Percentiles rank a stretch among this genome's conserved stretches.
Evolutionary conservation across 1,139 yeast genomes (phyloP).

Genomic region (Yamadazyma triangularis): DNA sequence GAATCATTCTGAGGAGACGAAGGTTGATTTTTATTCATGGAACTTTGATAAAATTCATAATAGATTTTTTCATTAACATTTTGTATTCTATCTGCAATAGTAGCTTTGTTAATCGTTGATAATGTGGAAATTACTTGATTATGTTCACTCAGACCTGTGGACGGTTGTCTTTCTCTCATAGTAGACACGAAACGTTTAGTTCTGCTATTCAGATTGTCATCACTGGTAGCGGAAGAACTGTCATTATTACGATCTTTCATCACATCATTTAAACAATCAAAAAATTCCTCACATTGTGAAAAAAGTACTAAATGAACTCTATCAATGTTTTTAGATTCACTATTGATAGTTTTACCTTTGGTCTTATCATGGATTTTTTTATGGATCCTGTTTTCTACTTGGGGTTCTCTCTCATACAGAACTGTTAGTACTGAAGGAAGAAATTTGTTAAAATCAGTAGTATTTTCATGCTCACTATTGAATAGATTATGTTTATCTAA

Average conservation of each 20-base stretch:
- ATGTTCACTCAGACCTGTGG: too few relatives aligned
- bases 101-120: constrained; percentile 9
- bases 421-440: constrained; percentile 9
- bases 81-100: constrained; percentile 10
- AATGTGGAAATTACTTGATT: constrained; percentile 11
- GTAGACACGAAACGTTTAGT: constrained; percentile 7
- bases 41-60: background rate
- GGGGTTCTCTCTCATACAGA: constrained; percentile 1
- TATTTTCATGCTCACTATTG: constrained; percentile 10
- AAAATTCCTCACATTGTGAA: constrained; percentile 25
- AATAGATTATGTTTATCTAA: constrained; percentile 35
- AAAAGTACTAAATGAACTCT: constrained; percentile 70
- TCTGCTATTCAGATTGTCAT: too few relatives aligned
- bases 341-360: constrained; percentile 26
- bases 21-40: background rate
- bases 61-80: constrained; percentile 7
- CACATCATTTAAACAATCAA: constrained; percentile 18
- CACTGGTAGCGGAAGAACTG: background rate
- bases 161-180: constrained; percentile 5
- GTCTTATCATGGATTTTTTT: constrained; percentile 15
- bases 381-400: constrained; percentile 5
- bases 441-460: constrained; percentile 1
- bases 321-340: constrained; percentile 39
- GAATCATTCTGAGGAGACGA: constrained; percentile 4
- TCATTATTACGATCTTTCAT: constrained; percentile 10